These are phyloP conservation scores for Cinchona pubescens DNA, from an alignment of 257 asterid genomes.

Conservation along the genomic window DNA sequence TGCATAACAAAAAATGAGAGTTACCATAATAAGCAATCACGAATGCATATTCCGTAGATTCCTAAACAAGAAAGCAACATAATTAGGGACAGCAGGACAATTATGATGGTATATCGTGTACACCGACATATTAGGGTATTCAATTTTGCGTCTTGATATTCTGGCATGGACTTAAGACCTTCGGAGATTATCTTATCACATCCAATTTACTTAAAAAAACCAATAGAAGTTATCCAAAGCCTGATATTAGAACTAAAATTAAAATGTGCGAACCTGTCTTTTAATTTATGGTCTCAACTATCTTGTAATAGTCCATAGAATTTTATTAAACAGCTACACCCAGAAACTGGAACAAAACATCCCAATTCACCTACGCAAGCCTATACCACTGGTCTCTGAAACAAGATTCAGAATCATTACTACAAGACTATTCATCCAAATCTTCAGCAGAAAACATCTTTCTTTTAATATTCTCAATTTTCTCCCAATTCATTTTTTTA, in stretches of 20 bases:
- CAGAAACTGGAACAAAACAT: no score
- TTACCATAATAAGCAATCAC: constrained; percentile 13
- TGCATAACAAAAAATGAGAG: constrained; percentile 23
- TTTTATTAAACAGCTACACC: background rate
- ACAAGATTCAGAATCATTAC: background rate
- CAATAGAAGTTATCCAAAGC: background rate
- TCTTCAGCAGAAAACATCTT: background rate
- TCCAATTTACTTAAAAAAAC: background rate
- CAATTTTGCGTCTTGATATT: background rate
- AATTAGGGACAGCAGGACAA: background rate
- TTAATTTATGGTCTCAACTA: background rate
- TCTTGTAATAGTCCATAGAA: background rate
- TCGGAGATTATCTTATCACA: background rate
- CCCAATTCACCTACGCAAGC: background rate
- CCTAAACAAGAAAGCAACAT: background rate
- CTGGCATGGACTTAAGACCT: background rate
- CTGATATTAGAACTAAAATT: background rate
- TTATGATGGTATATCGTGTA: background rate
- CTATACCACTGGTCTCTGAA: background rate
- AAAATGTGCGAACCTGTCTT: background rate
- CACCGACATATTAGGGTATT: background rate
- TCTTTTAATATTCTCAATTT: background rate
- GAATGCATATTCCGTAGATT: background rate
- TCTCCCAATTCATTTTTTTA: background rate
- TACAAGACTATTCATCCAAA: background rate